Conservation (phyloP, 2,329 filamentous ascomycete genomes). For the Stemphylium vesicarium region DNA sequence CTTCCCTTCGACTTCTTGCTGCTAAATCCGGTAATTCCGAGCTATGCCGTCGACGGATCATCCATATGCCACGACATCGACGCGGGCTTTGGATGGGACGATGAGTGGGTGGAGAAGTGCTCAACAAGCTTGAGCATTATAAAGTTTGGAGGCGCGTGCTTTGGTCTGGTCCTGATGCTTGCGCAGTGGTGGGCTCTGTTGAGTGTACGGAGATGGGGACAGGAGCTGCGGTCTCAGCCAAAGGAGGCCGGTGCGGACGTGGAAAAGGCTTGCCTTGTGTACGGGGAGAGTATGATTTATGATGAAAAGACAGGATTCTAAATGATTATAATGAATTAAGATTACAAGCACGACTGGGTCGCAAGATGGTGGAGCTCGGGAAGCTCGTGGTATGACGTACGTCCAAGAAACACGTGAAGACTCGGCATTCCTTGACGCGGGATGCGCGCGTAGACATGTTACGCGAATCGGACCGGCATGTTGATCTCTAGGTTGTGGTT, state of each 20-base stretch:
- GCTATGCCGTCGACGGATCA: conserved; percentile 27
- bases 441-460: not conserved
- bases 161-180: conserved; percentile 33
- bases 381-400: not conserved
- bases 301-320: conserved; percentile 16
- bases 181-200: conserved; percentile 46
- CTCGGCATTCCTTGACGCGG: not conserved
- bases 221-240: conserved; percentile 11
- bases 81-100: conserved; percentile 37
- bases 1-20: conserved; percentile 29
- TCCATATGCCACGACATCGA: conserved; percentile 37
- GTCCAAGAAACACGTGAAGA: not conserved
- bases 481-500: conserved; percentile 15
- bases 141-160: conserved; percentile 28
- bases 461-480: conserved; percentile 28
- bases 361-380: not conserved
- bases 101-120: conserved; percentile 39
- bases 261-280: conserved; percentile 21
- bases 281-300: not conserved
- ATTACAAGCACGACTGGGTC: not conserved
- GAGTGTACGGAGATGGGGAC: conserved; percentile 38
- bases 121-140: conserved; percentile 31
- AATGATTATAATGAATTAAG: conserved; percentile 14
- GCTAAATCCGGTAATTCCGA: conserved; percentile 30
- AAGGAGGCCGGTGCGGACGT: conserved; percentile 11